These are phyloP conservation scores for Trametes meyenii DNA, from an alignment of 768 basidiomycete genomes.

Conservation along the genomic window DNA sequence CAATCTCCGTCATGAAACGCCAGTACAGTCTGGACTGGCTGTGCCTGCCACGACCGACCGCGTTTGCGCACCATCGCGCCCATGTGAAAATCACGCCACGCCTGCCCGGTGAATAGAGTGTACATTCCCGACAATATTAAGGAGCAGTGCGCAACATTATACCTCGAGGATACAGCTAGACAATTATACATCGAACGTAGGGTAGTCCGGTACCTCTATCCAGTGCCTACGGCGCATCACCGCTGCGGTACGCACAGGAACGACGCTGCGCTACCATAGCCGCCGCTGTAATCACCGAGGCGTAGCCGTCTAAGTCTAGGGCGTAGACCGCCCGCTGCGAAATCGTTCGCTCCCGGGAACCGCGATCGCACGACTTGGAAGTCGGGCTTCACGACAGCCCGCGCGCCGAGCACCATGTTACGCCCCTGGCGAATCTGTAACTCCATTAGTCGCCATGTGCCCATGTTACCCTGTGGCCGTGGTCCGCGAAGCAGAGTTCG, in stretches of 20 bases:
- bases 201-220: constrained; percentile 2
- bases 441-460: constrained; percentile 8
- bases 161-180: background rate
- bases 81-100: background rate
- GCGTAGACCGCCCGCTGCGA: background rate
- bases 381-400: too few species aligned
- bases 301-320: background rate
- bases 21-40: background rate
- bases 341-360: background rate
- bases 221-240: background rate
- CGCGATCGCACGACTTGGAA: constrained; percentile 2
- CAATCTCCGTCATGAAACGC: background rate
- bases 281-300: background rate
- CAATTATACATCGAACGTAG: background rate
- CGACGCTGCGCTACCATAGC: background rate
- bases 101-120: background rate
- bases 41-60: background rate
- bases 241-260: background rate
- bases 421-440: background rate
- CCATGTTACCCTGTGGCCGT: constrained; percentile 31
- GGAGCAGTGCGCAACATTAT: constrained; percentile 7
- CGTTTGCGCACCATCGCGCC: background rate
- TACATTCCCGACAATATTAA: background rate
- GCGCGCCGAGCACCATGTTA: background rate
- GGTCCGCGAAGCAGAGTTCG: constrained; percentile 33